Evolutionary conservation across 192 early-diverging fungal genomes (phyloP), one percentile per base, ranked within the genome.

Genomic region (Gamsiella multidivaricata): DNA sequence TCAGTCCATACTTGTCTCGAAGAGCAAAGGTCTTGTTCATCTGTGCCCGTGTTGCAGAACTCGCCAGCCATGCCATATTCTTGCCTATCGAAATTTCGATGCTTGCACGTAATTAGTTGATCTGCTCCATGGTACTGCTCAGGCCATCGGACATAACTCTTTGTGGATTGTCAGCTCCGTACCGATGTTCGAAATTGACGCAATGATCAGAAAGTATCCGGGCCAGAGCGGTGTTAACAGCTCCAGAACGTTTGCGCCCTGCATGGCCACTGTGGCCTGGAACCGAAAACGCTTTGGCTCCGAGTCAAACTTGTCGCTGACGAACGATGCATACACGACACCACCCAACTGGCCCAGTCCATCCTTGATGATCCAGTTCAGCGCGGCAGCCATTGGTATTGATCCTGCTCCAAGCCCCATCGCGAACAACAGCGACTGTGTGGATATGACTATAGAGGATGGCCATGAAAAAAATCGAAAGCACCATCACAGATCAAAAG

Each of bases 321-420:
- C 85, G 56, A 87, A 81, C 8, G 88, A 91, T 3, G 94, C 94
- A 72, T 93, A 96, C 0, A 94, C 42, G 11, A 96, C 94, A 23
- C 94, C 94, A 25, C 94, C 94, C 0, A 95, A 81, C 46, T 95
- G 89, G 10, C 94, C 94, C 26, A 95, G 87, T 1, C 94, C 94
- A 65, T 96, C 94, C 82, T 96, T 96, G 71, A 96, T 89, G 54
- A 96, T 90, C 94, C 94, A 96, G 80, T 94, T 96, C 36, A 94
- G 88, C 0, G 94, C 92, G 1, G 93, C 94, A 12, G 94, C 93
- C 58, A 91, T 76, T 9, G 89, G 88, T 36, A 91, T 86, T n/a
- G 90, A 86, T 29, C 87, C 90, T 8, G 92, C 85, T 15, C 91
- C 91, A 5, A 96, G 83, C 7, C 94, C 94, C 69, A 96, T 87